Base-by-base conservation (phyloP, 306 rosid genomes). In the Glycine soja region DNA sequence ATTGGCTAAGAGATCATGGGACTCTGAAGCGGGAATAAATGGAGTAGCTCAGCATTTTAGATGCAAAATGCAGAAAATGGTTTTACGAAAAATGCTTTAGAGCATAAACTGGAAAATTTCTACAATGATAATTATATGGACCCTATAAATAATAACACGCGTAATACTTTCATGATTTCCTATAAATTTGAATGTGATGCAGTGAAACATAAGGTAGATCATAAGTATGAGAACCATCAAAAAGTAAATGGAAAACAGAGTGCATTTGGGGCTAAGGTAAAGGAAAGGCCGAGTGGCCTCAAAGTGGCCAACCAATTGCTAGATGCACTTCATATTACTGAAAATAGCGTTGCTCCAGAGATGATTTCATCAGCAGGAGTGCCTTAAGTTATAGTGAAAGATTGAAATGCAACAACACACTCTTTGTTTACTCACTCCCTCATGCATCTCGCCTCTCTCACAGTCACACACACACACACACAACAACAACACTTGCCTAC, bases 241-340 rank as follows among this genome's bases (percentile, higher is more conserved):
- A 89, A 83, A 81, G 87, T 76, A 75, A 86, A 75, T 81, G 88
- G 81, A 59, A 86, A 77, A 79, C 58, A 7, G 59, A 87, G 75
- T 72, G 65, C 82, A 34, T 76, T 70, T 47, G 51, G 84, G 85
- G 71, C 72, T 82, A 88, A 86, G 74, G 73, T 59, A 52, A 88
- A 80, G 79, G 89, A 82, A 85, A 80, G 81, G 70, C 52, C 24
- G 56, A 81, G 78, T 73, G 75, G 76, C 69, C 75, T 77, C 75
- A 89, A 68, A 87, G 57, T 78, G 38, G 84, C 32, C 76, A 59
- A 73, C 69, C 83, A 46, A 80, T 72, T 76, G 38, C 68, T 66
- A 61, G 73, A 83, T 7, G 81, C 30, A 36, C 57, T 70, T 82
- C 85, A 79, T 74, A 13, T 75, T 51, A 40, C 71, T 52, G 90